Percentiles rank a stretch among this genome's conserved stretches.
These are phyloP conservation scores for Serendipita sp. DNA, from an alignment of 768 basidiomycete species.

Conservation along the genomic window DNA sequence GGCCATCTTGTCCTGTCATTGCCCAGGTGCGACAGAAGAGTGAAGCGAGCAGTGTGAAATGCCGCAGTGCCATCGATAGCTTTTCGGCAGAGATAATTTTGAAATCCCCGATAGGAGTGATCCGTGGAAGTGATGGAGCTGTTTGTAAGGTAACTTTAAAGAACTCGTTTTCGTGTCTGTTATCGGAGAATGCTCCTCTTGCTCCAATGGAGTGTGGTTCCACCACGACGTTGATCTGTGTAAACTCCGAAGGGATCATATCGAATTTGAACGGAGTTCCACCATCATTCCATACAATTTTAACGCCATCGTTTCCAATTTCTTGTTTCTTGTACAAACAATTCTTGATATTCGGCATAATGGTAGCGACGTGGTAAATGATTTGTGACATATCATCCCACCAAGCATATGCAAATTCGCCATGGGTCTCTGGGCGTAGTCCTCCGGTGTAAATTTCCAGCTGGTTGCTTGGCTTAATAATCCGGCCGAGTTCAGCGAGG, in stretches of 20 bases:
- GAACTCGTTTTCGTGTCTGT: conserved; percentile 79
- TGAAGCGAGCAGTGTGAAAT: conserved; percentile 73
- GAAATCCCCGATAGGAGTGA: conserved; percentile 81
- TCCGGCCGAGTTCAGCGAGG: conserved; percentile 71
- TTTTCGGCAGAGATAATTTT: conserved; percentile 85
- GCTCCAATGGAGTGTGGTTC: conserved; percentile 80
- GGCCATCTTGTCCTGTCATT: conserved; percentile 43
- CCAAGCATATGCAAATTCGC: conserved; percentile 96
- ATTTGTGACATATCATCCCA: conserved; percentile 97
- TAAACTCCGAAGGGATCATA: conserved; percentile 83
- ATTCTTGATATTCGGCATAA: conserved; percentile 66
- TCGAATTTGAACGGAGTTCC: conserved; percentile 80
- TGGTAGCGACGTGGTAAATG: conserved; percentile 87
- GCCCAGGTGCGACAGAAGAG: conserved; percentile 80
- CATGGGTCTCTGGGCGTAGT: conserved; percentile 79
- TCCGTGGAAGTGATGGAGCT: conserved; percentile 82
- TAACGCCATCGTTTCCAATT: conserved; percentile 92
- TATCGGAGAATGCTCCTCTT: conserved; percentile 72
- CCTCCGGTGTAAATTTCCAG: conserved; percentile 87
- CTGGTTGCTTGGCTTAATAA: conserved; percentile 80
- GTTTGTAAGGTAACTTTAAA: conserved; percentile 90
- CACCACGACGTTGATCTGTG: conserved; percentile 94
- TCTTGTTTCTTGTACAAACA: conserved; percentile 65
- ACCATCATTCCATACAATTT: conserved; percentile 96
- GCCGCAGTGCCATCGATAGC: conserved; percentile 74